These are phyloP conservation scores for Nicotiana paniculata DNA, from an alignment of 257 asterid species.

Conservation along the genomic window DNA sequence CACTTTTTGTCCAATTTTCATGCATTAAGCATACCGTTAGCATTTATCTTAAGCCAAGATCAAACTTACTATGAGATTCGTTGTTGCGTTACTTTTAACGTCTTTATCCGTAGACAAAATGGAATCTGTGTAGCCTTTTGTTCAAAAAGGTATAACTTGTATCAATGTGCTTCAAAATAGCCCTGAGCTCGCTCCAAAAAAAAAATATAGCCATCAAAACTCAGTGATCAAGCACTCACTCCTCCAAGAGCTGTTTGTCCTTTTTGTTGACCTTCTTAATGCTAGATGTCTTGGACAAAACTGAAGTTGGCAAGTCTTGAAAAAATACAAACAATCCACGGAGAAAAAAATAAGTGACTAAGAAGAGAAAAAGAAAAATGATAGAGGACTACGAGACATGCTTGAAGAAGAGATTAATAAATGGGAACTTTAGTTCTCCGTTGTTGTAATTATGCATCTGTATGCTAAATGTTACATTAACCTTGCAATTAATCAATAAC, in stretches of 20 bases:
- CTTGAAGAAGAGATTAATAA: not conserved
- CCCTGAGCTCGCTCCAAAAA: not conserved
- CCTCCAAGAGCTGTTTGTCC: not conserved
- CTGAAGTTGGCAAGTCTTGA: not conserved
- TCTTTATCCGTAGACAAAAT: not conserved
- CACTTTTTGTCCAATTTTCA: not conserved
- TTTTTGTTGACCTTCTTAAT: not conserved
- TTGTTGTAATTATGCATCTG: not conserved
- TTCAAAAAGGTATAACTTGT: not conserved
- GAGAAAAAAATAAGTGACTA: not conserved
- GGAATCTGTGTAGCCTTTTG: not conserved
- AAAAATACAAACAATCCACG: not conserved
- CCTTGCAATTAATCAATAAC: constrained; percentile 3
- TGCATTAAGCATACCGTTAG: not conserved
- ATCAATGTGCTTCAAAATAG: not conserved
- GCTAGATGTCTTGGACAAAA: not conserved
- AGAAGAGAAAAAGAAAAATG: not conserved
- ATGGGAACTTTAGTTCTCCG: not conserved
- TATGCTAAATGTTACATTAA: not conserved
- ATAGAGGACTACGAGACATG: not conserved
- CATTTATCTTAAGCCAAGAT: not conserved
- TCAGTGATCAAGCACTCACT: not conserved
- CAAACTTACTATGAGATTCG: not conserved
- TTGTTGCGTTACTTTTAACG: not conserved
- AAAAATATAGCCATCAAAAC: not conserved